Evolutionary conservation across 345 rosid genomes (phyloP), one percentile per base, ranked within the genome.

Genomic region (Punica granatum): DNA sequence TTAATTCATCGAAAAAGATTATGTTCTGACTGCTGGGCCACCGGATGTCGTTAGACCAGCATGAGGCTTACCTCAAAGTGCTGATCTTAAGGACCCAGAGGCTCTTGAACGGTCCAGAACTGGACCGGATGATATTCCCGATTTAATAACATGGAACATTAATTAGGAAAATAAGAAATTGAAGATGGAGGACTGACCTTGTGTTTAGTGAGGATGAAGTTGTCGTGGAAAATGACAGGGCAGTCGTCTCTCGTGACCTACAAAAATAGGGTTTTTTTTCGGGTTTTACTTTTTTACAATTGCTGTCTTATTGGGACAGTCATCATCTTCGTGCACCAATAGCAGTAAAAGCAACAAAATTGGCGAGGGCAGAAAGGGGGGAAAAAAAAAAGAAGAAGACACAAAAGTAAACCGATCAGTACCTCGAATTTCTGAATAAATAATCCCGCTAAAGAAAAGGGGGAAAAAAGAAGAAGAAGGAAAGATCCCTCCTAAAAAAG

Each of bases 211-310:
- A 85, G 72, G 84, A 93, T 86, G 60, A 86, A 75, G 64, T 84
- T 74, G 80, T 93, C 98, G 63, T 93, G 98, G 84, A 90, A 93
- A 74, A 93, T 90, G 77, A 93, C 83, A 7, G 98, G 98, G 78
- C 91, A 89, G 75, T 79, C 94, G 81, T 93, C 98, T 64, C 72
- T 82, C 41, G 99, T 93, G 70, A 93, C 98, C 98, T 90, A 70
- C 85, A 89, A 85, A 84, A 81, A 80, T 68, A 85, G 65, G 69
- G 60, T 32, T 58, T 21, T 54, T 75, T 69, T 30, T 58, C 37
- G 44, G 28, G 12, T 63, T 63, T 63, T 39, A 37, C 25, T 42
- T 37, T 62, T 43, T 42, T 67, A 33, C 60, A 31, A 18, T 15
- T 48, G 11, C 59, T 1, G 32, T 56, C 36, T 19, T 13, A 48